Base-by-base conservation (phyloP, 1,284 basidiomycete genomes). In the Ustilago trichophora region DNA sequence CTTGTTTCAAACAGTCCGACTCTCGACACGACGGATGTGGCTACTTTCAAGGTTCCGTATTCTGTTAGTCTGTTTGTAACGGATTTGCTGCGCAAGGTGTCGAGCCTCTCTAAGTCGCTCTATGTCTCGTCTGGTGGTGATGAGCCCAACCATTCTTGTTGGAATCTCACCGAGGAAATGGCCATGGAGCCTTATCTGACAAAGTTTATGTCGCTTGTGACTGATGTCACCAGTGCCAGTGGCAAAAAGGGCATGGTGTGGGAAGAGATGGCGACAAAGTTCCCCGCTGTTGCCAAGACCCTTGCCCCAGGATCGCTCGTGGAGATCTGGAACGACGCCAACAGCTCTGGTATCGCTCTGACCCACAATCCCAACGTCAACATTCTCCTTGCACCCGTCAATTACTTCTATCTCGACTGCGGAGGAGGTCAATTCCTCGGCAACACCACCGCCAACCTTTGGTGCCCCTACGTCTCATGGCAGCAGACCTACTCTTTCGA, bases 51-150 rank as follows among this genome's bases (percentile, higher is more conserved):
- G 25, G 76, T 90, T 25, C 84, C 89, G 63, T 65, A 69, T 1
- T 51, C 69, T 4, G 70, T 82, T 4, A 52, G 53, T 3, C 35
- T 45, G 2, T 64, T 74, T 13, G 73, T 77, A 16, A 60, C 77
- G 22, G 74, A 72, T 40, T 70, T 43, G 49, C 59, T 74, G 21
- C 19, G 31, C 11, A 57, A 62, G 24, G 29, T 42, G 6, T 41
- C 85, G 1, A 76, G 82, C 16, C 80, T 86, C 31, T 85, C 89
- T 65, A 86, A 87, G 1, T 87, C 88, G 15, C 84, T 80, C 21
- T 84, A 90, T 56, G 87, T 93, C 78, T 87, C 87, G 66, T 90
- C 90, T 0, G 92, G 92, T 2, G 91, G 91, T 0, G 92, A 93
- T 77, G 91, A 93, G 81, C 80, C 93, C 62, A 92, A 92, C 76